Conservation (phyloP, 345 rosid genomes). For the Brassica nigra region DNA sequence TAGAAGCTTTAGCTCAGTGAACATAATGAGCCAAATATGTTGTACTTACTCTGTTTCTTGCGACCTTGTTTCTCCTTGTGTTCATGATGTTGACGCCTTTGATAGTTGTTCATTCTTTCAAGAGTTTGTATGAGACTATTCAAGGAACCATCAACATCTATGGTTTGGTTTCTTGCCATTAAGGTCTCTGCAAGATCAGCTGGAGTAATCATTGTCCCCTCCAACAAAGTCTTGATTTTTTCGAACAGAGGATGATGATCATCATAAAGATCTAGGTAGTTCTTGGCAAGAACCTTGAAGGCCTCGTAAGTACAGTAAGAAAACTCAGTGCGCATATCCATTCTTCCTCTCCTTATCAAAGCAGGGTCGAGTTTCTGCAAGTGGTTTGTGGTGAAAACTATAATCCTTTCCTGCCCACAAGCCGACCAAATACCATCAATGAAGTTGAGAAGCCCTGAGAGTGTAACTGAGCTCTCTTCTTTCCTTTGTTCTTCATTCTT, state of each 20-base stretch:
- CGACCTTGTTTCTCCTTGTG: not conserved
- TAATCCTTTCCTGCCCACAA: not conserved
- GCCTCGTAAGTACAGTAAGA: not conserved
- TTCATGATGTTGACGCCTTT: not conserved
- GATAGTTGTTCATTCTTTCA: not conserved
- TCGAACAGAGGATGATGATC: not conserved
- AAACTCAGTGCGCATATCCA: not conserved
- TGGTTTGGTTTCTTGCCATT: not conserved
- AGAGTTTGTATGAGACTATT: not conserved
- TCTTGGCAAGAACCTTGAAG: not conserved
- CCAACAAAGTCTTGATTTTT: not conserved
- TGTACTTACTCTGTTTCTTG: not conserved
- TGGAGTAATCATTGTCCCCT: not conserved
- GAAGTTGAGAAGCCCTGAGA: not conserved
- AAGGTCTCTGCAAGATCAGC: not conserved
- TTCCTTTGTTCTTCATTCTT: not conserved
- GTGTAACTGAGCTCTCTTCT: not conserved
- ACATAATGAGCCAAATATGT: not conserved
- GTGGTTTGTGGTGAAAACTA: not conserved
- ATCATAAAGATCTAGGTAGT: not conserved
- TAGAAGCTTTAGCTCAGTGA: not conserved
- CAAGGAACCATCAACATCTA: not conserved
- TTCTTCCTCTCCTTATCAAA: not conserved
- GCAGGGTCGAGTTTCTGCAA: not conserved
- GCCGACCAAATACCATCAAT: not conserved